phyloP scores from a whole-genome alignment of 306 rosid species.

The Pueraria montana region DNA sequence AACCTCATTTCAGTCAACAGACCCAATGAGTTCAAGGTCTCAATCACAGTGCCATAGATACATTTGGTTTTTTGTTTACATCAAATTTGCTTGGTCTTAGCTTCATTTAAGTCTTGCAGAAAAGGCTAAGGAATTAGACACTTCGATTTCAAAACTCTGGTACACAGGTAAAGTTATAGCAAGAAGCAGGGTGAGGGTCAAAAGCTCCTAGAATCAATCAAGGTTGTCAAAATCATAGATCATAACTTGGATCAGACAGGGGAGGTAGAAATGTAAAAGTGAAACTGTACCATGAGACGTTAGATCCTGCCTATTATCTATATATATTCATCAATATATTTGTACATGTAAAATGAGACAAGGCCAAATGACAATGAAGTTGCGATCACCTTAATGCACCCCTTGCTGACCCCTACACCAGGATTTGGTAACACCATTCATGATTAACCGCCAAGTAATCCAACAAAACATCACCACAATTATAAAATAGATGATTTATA shows the following conservation, averaged over 20 bases:
- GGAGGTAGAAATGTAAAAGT: neutral
- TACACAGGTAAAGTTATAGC: neutral
- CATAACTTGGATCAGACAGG: neutral
- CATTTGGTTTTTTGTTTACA: too few relatives aligned
- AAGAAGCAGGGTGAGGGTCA: neutral
- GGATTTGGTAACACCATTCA: neutral
- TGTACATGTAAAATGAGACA: neutral
- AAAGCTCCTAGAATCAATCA: neutral
- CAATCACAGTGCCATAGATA: too few relatives aligned
- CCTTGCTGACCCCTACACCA: constrained; percentile 3
- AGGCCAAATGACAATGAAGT: neutral
- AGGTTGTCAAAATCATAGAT: neutral
- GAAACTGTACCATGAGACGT: neutral
- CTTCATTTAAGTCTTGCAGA: too few relatives aligned
- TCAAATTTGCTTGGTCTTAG: too few relatives aligned
- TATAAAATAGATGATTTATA: constrained; percentile 27
- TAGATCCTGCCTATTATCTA: neutral
- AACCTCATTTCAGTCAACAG: too few relatives aligned
- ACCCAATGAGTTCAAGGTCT: too few relatives aligned
- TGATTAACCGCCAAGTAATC: constrained; percentile 24
- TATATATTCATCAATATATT: neutral
- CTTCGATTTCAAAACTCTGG: too few relatives aligned
- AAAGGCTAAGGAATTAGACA: too few relatives aligned
- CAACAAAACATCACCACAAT: constrained; percentile 40
- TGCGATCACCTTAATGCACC: neutral